Percentiles rank a stretch among this genome's conserved stretches.
Evolutionary conservation across 2,329 filamentous ascomycete genomes (phyloP).

Genomic region (Chaetoscypha palmicola): DNA sequence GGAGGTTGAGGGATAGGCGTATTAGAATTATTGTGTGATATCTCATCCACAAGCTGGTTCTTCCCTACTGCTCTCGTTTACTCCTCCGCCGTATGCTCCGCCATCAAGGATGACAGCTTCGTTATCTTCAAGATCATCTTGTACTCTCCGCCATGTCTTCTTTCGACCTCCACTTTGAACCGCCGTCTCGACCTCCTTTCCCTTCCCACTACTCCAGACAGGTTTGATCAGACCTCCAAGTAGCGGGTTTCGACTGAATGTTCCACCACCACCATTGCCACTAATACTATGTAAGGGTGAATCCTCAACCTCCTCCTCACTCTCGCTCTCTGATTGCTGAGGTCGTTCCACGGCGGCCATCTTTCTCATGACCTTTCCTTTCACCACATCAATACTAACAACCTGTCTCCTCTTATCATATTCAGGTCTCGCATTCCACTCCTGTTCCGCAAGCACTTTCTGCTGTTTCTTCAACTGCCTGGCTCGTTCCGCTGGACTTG

Average conservation of each 20-base stretch:
- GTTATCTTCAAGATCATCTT: constrained; percentile 36
- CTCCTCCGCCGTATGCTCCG: constrained; percentile 29
- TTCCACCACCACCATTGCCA: constrained; percentile 23
- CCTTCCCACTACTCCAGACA: constrained; percentile 27
- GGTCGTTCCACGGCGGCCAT: constrained; percentile 27
- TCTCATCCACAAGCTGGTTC: constrained; percentile 24
- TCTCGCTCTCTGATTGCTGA: constrained; percentile 11
- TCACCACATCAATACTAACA: constrained; percentile 60
- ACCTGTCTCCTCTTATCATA: constrained; percentile 66
- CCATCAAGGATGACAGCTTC: constrained; percentile 36
- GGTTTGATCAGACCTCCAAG: constrained; percentile 31
- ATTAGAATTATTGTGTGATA: no score
- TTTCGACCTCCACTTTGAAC: constrained; percentile 19
- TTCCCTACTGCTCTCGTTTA: constrained; percentile 17
- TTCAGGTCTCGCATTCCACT: constrained; percentile 60
- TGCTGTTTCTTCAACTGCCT: constrained; percentile 64
- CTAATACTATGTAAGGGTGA: constrained; percentile 11
- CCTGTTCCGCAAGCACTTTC: constrained; percentile 58
- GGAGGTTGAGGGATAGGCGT: no score
- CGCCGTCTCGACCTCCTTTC: constrained; percentile 19
- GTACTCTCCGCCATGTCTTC: constrained; percentile 35
- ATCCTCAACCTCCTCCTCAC: constrained; percentile 25
- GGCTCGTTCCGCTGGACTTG: constrained; percentile 59
- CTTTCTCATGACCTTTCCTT: constrained; percentile 46
- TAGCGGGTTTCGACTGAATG: constrained; percentile 32